These are phyloP conservation scores for Cryptosporidium viatorum DNA, from an alignment of 169 alveolate species.

Conservation along the genomic window DNA sequence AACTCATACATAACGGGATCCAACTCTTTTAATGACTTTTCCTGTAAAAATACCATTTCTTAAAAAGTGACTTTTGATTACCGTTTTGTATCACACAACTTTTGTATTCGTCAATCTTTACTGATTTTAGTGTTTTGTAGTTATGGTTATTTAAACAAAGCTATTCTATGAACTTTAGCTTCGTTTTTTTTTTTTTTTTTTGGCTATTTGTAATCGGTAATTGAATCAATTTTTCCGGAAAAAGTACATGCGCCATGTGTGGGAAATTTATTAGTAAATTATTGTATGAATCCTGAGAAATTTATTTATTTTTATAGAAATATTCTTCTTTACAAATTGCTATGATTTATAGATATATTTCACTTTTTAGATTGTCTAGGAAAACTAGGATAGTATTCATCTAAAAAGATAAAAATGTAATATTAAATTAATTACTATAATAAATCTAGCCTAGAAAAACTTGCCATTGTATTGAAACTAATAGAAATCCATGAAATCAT, in stretches of 20 bases:
- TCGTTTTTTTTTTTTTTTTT: neutral
- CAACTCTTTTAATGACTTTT: slow-evolving; percentile 68
- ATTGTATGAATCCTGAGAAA: neutral
- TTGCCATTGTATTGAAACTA: neutral
- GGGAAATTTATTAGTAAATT: neutral
- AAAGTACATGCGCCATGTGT: slow-evolving; percentile 3
- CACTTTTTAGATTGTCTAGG: neutral
- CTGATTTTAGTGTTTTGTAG: neutral
- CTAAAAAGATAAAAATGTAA: too few species aligned
- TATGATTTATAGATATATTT: neutral
- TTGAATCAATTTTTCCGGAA: neutral
- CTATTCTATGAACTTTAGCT: neutral
- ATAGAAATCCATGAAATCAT: neutral
- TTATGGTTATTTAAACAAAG: neutral
- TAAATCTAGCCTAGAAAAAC: neutral
- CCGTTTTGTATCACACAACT: neutral
- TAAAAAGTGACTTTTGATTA: neutral
- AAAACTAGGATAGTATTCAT: neutral
- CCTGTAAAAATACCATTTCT: slow-evolving; percentile 19
- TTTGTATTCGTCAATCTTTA: neutral
- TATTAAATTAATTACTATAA: neutral
- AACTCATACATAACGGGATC: slow-evolving; percentile 81
- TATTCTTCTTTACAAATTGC: too few species aligned
- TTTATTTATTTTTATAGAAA: neutral
- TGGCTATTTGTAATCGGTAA: neutral